Base-by-base conservation (phyloP, 352 stramenopile species). In the Blastocystis sp. region DNA sequence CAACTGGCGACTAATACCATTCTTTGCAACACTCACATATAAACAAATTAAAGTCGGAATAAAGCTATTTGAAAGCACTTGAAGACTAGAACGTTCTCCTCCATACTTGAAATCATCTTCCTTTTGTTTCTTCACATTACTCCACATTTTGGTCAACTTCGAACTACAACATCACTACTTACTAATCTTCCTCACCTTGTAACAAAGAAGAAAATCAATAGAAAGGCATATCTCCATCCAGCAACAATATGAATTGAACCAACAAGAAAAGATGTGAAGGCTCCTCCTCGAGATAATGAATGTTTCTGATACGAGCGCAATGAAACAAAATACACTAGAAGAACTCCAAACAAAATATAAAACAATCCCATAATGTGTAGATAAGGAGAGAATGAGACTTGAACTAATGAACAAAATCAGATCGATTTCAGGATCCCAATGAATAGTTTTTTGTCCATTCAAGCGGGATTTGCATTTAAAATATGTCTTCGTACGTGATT, bases 61-160 rank as follows among this genome's bases (percentile, higher is more conserved):
- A 19, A 80, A 80, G 61, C 69, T 80, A 39, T 80, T 80, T 12
- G 43, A 51, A 29, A 80, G 39, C 1, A 80, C 69, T 63, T 80
- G 69, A 49, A 58, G 32, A 11, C 35, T 32, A 19, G 24, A 21
- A 14, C 69, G 37, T 5, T 80, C 69, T 19, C 69, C 69, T n/a
- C 69, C 69, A 61, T 43, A 80, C 35, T 24, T 14, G 43, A 58
- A 80, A n/a, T 80, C 43, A 43, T 80, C 69, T 35, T 80, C 69
- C 42, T 59, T 58, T 35, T 80, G 69, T 35, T 59, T 58, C 21
- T 80, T 80, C 24, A 80, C 52, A n/a, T 1, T 80, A 16, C 35
- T 58, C 69, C 69, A 80, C 37, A 80, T 51, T 39, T 80, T 80
- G 43, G 69, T 80, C 16, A 80, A 37, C 43, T 80, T 80, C 1